Percentiles rank a stretch among this genome's conserved stretches.
These are phyloP conservation scores for Claviceps africana DNA, from an alignment of 2,329 filamentous ascomycete genomes.

Conservation along the genomic window DNA sequence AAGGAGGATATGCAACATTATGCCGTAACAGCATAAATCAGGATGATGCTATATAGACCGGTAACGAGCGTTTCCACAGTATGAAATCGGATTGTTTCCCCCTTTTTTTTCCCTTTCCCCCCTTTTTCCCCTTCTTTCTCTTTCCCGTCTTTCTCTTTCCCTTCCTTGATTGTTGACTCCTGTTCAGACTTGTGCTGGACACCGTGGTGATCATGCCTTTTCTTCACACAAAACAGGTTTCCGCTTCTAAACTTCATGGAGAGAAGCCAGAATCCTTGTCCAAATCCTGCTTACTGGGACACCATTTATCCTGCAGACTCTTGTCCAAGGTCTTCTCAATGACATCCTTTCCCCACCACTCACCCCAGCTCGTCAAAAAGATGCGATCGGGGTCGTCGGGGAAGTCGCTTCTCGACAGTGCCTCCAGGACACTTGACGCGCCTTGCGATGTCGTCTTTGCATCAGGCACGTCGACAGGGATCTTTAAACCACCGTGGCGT, in stretches of 20 bases:
- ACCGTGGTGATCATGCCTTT: too few species aligned
- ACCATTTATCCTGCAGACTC: conserved; percentile 37
- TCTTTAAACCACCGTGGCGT: conserved; percentile 15
- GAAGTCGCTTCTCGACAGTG: conserved; percentile 30
- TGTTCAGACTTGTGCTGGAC: too few species aligned
- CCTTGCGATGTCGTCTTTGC: conserved; percentile 35
- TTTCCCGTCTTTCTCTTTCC: too few species aligned
- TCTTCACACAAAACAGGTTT: too few species aligned
- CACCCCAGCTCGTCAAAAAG: conserved; percentile 41
- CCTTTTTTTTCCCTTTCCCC: too few species aligned
- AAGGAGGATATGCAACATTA: too few species aligned
- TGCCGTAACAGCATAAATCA: too few species aligned
- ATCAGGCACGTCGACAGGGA: conserved; percentile 24
- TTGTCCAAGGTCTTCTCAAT: conserved; percentile 28
- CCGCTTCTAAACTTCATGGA: neutral
- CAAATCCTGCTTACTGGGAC: conserved; percentile 30
- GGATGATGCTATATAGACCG: too few species aligned
- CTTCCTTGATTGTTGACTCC: too few species aligned
- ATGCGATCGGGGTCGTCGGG: conserved; percentile 37
- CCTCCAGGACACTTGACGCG: conserved; percentile 29
- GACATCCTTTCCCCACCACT: conserved; percentile 37
- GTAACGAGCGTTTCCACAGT: too few species aligned
- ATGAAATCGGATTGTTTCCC: too few species aligned
- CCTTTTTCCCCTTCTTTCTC: too few species aligned
- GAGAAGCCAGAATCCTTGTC: conserved; percentile 26